These are phyloP conservation scores for Strigomonas galati DNA, from an alignment of 208 protist genomes.

Conservation along the genomic window DNA sequence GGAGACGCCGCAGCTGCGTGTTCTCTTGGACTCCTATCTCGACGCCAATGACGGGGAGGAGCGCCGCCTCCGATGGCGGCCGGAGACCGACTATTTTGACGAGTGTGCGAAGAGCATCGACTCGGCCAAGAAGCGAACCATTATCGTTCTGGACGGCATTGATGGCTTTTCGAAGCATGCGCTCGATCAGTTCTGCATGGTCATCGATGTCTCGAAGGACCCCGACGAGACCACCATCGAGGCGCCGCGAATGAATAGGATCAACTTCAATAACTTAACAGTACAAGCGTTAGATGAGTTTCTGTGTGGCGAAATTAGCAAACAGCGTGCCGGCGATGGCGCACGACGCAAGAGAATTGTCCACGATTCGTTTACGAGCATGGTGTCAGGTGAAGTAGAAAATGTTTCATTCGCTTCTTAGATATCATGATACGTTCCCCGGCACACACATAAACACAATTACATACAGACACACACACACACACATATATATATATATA, in stretches of 20 bases:
- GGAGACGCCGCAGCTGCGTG: slow-evolving; percentile 49
- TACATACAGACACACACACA: not conserved
- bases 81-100: slow-evolving; percentile 87
- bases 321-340: slow-evolving; percentile 16
- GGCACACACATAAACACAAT: not conserved
- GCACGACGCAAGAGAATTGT: slow-evolving; percentile 19
- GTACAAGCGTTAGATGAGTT: slow-evolving; percentile 55
- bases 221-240: slow-evolving; percentile 36
- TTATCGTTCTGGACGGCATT: slow-evolving; percentile 80
- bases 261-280: slow-evolving; percentile 49
- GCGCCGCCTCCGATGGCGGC: slow-evolving; percentile 56
- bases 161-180: slow-evolving; percentile 75
- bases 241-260: slow-evolving; percentile 34
- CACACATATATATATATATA: not conserved
- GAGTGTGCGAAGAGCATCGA: slow-evolving; percentile 66
- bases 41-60: slow-evolving; percentile 70
- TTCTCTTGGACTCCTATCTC: slow-evolving; percentile 68
- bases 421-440: not conserved
- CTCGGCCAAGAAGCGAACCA: slow-evolving; percentile 41
- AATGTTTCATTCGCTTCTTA: slow-evolving; percentile 12
- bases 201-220: slow-evolving; percentile 61
- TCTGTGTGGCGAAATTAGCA: slow-evolving; percentile 23
- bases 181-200: slow-evolving; percentile 74
- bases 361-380: slow-evolving; percentile 18
- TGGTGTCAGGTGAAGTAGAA: slow-evolving; percentile 1